These are phyloP conservation scores for Zymoseptoria pseudotritici DNA, from an alignment of 2,329 filamentous ascomycete species.

Conservation along the genomic window DNA sequence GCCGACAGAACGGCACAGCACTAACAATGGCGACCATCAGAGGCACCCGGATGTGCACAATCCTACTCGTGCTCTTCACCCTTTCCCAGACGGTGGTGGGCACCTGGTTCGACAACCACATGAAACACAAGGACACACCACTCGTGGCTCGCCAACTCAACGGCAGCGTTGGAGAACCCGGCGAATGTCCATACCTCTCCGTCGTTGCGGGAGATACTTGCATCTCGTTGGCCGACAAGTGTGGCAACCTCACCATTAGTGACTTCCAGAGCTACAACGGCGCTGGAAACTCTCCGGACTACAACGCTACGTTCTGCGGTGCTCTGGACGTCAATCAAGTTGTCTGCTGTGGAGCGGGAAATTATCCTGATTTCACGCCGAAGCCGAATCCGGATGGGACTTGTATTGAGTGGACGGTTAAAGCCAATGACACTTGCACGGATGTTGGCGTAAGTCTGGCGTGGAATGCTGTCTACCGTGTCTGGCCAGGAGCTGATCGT, in stretches of 20 bases:
- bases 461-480: neutral
- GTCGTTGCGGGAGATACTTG: neutral
- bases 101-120: neutral
- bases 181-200: neutral
- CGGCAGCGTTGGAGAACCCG: neutral
- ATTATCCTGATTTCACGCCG: constrained; percentile 23
- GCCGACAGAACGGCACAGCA: neutral
- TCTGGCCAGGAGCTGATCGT: neutral
- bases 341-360: constrained; percentile 12
- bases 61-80: neutral
- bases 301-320: neutral
- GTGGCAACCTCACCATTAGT: neutral
- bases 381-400: constrained; percentile 30
- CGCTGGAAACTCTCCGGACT: neutral
- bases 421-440: constrained; percentile 31
- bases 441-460: neutral
- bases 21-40: neutral
- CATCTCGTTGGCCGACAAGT: neutral
- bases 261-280: neutral
- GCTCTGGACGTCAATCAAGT: neutral
- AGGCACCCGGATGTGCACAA: neutral
- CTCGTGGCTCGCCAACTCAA: neutral
- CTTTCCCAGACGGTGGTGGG: neutral
- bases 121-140: neutral
- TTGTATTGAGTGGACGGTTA: constrained; percentile 33